Conservation (phyloP, 768 basidiomycete genomes). For the Mycena crocata region DNA sequence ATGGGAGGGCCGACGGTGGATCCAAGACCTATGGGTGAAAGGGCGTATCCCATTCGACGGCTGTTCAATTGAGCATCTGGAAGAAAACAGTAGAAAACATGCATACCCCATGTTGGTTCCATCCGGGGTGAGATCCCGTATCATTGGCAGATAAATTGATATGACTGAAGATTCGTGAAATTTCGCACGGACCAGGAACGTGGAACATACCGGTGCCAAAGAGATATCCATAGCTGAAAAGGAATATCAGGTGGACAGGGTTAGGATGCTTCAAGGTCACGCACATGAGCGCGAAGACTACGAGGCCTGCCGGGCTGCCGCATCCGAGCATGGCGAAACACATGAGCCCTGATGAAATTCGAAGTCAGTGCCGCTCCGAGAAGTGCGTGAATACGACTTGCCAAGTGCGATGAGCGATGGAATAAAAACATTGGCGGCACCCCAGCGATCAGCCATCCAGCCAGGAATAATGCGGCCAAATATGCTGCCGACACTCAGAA, state of each 20-base stretch:
- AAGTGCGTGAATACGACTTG: neutral
- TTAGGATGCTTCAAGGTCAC: neutral
- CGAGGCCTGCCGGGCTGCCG: conserved; percentile 13
- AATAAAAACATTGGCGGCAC: conserved; percentile 22
- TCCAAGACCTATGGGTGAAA: conserved; percentile 17
- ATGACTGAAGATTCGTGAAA: conserved; percentile 5
- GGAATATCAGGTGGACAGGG: neutral
- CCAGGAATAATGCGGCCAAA: conserved; percentile 25
- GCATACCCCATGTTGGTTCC: conserved; percentile 20
- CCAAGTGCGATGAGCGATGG: conserved; percentile 19
- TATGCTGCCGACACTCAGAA: conserved; percentile 23
- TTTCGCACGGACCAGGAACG: neutral
- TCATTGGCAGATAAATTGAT: conserved; percentile 25
- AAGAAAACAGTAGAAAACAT: neutral
- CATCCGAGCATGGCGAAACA: conserved; percentile 29
- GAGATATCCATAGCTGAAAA: conserved; percentile 23
- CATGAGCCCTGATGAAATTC: neutral
- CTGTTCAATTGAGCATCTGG: neutral
- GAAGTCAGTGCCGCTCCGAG: neutral
- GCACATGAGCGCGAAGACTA: conserved; percentile 16
- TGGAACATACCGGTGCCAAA: conserved; percentile 18
- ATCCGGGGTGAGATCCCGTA: conserved; percentile 19
- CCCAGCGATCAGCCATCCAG: conserved; percentile 26
- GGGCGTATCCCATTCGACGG: conserved; percentile 18
- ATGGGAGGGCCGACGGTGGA: conserved; percentile 18